phyloP scores from a whole-genome alignment of 805 yeast genomes.

The Wickerhamiella lipophila region DNA sequence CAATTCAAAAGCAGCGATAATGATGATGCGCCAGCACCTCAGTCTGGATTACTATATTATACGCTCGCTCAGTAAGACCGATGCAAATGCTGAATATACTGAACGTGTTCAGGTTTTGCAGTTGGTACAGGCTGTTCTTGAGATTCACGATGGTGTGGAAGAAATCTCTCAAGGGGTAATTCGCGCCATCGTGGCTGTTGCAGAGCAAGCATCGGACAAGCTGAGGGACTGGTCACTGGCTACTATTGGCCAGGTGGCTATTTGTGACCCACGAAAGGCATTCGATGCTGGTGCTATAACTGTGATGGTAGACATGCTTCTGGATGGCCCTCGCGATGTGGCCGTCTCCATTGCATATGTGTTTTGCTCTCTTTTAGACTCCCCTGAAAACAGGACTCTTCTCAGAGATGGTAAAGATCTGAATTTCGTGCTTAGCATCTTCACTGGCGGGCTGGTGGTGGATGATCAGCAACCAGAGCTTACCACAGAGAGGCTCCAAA shows the following conservation, averaged over 20 bases:
- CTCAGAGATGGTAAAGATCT: constrained; percentile 53
- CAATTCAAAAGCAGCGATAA: constrained; percentile 41
- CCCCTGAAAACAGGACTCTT: constrained; percentile 39
- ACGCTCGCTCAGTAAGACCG: constrained; percentile 49
- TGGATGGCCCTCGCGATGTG: constrained; percentile 42
- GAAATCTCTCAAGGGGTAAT: constrained; percentile 51
- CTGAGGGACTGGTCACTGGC: constrained; percentile 41
- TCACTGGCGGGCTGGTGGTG: constrained; percentile 43
- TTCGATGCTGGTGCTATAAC: constrained; percentile 36
- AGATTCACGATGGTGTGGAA: constrained; percentile 39
- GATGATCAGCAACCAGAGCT: constrained; percentile 31
- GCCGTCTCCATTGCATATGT: constrained; percentile 36
- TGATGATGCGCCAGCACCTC: constrained; percentile 40
- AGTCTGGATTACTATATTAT: constrained; percentile 48
- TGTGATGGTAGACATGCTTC: constrained; percentile 35
- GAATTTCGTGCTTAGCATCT: constrained; percentile 50
- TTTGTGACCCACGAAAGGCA: constrained; percentile 35
- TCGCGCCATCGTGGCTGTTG: constrained; percentile 50
- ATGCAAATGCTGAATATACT: constrained; percentile 32
- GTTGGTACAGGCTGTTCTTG: constrained; percentile 49
- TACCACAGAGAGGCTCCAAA: constrained; percentile 44
- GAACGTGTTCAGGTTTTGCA: constrained; percentile 73
- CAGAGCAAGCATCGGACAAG: constrained; percentile 42
- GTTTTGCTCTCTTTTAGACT: constrained; percentile 44
- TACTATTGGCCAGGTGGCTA: constrained; percentile 39